Base-by-base conservation (phyloP, 305 asterid genomes). In the Salvia sclarea region DNA sequence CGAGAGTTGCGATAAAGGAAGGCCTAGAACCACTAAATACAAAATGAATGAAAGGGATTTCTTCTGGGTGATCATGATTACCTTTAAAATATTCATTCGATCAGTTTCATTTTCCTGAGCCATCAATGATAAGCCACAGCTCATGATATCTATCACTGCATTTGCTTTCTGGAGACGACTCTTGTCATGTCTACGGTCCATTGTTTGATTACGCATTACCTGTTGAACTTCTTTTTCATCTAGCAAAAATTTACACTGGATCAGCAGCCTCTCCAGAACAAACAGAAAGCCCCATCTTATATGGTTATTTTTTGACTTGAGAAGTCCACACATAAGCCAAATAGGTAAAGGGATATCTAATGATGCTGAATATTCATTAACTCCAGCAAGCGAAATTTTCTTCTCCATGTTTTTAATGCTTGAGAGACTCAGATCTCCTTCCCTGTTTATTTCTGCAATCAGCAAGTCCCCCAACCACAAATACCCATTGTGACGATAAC, bases 321-420 rank as follows among this genome's bases (percentile, higher is more conserved):
- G 85, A 76, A 94, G 96, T 73, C 99, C 99, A 76, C 96, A 94
- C 84, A 94, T 77, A 67, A 94, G 92, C 99, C 99, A 94, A 78
- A 91, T 81, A 64, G 96, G 92, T 84, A 87, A 76, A 58, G 98
- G 90, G 80, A 88, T 87, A 72, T 85, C 89, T 64, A 86, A 79
- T 57, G 81, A 76, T 73, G 91, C 89, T 59, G 92, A 82, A 83
- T 88, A 89, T 71, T 94, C 96, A 50, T 85, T 86, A 76, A 86
- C 95, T 75, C 90, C 91, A 67, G 93, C 92, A 69, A 78, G 84
- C 48, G 76, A 59, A 75, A 94, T 86, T 76, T 88, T 91, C 76
- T 89, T 71, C 90, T 87, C 86, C 90, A 91, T 79, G 65, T 59
- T 81, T 79, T 83, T 85, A 66, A 94, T 85, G 84, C 93, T 88